Base-by-base conservation (phyloP, 352 stramenopile genomes). In the Pythium graminicola region DNA sequence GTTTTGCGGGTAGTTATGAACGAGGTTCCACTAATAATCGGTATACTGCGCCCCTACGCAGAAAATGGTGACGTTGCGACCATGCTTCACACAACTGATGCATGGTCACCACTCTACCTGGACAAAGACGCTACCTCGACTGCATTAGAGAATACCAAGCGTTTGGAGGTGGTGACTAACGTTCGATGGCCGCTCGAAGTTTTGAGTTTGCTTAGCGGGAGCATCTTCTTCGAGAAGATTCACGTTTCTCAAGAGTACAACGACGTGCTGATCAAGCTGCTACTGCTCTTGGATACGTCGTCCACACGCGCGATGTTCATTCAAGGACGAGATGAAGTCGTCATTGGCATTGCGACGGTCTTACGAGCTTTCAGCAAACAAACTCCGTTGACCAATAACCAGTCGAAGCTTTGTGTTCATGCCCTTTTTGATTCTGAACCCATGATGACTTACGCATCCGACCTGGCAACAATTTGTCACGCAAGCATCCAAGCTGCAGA, bases 141-240 rank as follows among this genome's bases (percentile, higher is more conserved):
- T 53, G 20, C 13, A 22, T 40, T 11, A 22, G 17, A 17, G 6
- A 29, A 19, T 13, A 14, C 13, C 8, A 45, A 13, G 14, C 50
- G 35, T 23, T 20, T 41, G 16, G 61, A 65, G 42, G 40, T 65
- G 2, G 41, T 61, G 10, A 54, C 39, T 24, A 29, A 19, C 10
- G 50, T 69, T 39, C 50, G 50, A 9, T 65, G 56, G 55, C 50
- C 61, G 1, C 24, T 64, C 14, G 61, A 69, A 20, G 45, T 69
- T 20, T 29, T 69, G 20, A 45, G 54, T 31, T 31, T 61, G n/a
- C 38, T 69, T 1, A 35, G 48, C 11, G 47, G 39, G 8, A 69
- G 47, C 20, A 49, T 62, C 6, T 62, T 63, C 20, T 50, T 62
- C 23, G 45, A 62, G 14, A 42, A 51, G 19, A 46, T 62, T 6